These are phyloP conservation scores for Penicillium sp. DNA, from an alignment of 2,329 filamentous ascomycete genomes.

Conservation along the genomic window DNA sequence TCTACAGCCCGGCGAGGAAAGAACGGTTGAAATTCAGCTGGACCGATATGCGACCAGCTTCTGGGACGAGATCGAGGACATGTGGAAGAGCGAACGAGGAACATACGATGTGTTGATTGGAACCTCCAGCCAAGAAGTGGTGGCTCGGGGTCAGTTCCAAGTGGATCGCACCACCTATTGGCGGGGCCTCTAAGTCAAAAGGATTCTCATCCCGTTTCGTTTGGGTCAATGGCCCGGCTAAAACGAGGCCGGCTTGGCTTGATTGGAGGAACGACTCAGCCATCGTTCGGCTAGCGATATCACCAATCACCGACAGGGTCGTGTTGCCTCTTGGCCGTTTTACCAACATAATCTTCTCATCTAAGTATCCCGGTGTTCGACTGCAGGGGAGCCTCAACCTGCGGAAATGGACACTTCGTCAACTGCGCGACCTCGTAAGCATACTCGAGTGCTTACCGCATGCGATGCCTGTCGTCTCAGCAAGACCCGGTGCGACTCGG, in stretches of 20 bases:
- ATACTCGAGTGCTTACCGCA: slow-evolving; percentile 32
- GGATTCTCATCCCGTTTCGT: not conserved
- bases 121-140: slow-evolving; percentile 31
- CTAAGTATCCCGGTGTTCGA: not conserved
- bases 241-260: slow-evolving; percentile 10
- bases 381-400: slow-evolving; percentile 6
- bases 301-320: slow-evolving; percentile 5
- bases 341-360: not conserved
- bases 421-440: slow-evolving; percentile 24
- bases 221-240: slow-evolving; percentile 9
- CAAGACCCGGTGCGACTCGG: slow-evolving; percentile 34
- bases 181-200: slow-evolving; percentile 23
- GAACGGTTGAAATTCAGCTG: slow-evolving; percentile 35
- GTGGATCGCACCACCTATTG: slow-evolving; percentile 30
- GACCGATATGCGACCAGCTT: slow-evolving; percentile 46
- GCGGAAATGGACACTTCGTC: slow-evolving; percentile 21
- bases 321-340: not conserved
- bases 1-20: slow-evolving; percentile 42
- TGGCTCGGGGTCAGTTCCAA: slow-evolving; percentile 24
- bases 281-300: slow-evolving; percentile 10
- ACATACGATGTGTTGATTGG: slow-evolving; percentile 46
- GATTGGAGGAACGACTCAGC: slow-evolving; percentile 16
- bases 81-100: slow-evolving; percentile 46
- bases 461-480: slow-evolving; percentile 32
- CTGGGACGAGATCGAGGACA: slow-evolving; percentile 47